phyloP scores from a whole-genome alignment of 345 rosid genomes.

The Melaleuca quinquenervia region DNA sequence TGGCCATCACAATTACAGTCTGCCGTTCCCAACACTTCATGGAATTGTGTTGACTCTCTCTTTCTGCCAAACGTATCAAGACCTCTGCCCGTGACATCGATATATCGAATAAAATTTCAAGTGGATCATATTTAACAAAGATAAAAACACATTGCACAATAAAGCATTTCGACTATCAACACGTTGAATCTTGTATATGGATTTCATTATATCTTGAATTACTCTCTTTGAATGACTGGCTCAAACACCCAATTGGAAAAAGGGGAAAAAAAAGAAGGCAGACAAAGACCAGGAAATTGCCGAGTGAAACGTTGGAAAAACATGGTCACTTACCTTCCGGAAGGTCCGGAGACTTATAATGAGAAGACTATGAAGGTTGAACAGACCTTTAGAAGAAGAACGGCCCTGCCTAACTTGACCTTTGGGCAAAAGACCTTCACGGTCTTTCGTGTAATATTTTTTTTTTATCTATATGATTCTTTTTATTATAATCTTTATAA shows the following conservation, averaged over 20 bases:
- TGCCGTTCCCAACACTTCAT: too few relatives aligned
- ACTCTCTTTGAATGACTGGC: not conserved
- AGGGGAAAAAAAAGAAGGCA: not conserved
- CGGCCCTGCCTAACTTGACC: not conserved
- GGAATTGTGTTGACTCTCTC: too few relatives aligned
- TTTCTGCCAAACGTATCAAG: too few relatives aligned
- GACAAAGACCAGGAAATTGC: not conserved
- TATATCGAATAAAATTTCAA: accelerated
- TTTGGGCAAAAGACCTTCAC: not conserved
- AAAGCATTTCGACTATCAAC: not conserved
- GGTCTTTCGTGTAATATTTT: too few relatives aligned
- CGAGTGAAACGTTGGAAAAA: not conserved
- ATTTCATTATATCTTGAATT: not conserved
- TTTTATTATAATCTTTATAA: not conserved
- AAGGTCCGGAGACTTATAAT: not conserved
- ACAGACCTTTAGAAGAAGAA: not conserved
- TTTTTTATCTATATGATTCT: not conserved
- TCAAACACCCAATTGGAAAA: not conserved
- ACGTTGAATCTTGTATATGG: not conserved
- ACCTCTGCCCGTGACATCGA: not conserved
- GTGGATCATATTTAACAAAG: not conserved
- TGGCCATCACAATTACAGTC: too few relatives aligned
- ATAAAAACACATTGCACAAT: not conserved
- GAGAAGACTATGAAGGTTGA: not conserved
- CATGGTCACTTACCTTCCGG: not conserved